Evolutionary conservation across 306 rosid genomes (phyloP).

Genomic region (Abrus pulchellus): DNA sequence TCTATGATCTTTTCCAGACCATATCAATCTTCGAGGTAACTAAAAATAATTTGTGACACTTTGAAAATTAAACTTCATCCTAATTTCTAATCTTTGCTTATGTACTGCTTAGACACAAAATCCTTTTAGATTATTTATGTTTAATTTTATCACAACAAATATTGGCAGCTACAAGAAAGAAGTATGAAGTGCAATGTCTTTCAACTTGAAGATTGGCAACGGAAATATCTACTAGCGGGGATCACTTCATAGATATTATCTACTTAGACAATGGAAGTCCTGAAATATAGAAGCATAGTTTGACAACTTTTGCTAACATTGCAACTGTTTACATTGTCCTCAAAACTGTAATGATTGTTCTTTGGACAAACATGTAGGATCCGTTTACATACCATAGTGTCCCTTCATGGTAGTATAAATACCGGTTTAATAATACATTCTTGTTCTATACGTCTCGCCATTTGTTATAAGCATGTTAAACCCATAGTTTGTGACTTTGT

Average conservation of each 20-base stretch:
- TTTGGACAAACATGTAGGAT: background rate
- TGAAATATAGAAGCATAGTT: background rate
- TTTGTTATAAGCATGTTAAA: background rate
- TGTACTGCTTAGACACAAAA: slow-evolving; percentile 8
- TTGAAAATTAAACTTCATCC: background rate
- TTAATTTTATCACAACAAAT: slow-evolving; percentile 24
- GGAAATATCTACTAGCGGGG: slow-evolving; percentile 36
- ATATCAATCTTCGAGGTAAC: slow-evolving; percentile 70
- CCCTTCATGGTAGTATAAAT: background rate
- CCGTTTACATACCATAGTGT: background rate
- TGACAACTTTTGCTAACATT: slow-evolving; percentile 15
- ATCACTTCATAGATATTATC: slow-evolving; percentile 28
- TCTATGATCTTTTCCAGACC: slow-evolving; percentile 57
- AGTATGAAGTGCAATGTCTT: slow-evolving; percentile 63
- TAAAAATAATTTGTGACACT: background rate
- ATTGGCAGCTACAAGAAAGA: slow-evolving; percentile 66
- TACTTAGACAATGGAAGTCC: slow-evolving; percentile 32
- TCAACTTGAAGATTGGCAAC: slow-evolving; percentile 58
- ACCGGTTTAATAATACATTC: background rate
- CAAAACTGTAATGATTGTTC: slow-evolving; percentile 1
- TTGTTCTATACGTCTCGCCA: background rate
- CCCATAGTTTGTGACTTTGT: background rate
- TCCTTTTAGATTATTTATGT: background rate
- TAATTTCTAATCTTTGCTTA: background rate
- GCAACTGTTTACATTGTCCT: background rate